A percentile compares a stretch with the other conserved stretches of the same genome.
These are phyloP conservation scores for Alnus glutinosa DNA, from an alignment of 306 rosid species.

Conservation along the genomic window DNA sequence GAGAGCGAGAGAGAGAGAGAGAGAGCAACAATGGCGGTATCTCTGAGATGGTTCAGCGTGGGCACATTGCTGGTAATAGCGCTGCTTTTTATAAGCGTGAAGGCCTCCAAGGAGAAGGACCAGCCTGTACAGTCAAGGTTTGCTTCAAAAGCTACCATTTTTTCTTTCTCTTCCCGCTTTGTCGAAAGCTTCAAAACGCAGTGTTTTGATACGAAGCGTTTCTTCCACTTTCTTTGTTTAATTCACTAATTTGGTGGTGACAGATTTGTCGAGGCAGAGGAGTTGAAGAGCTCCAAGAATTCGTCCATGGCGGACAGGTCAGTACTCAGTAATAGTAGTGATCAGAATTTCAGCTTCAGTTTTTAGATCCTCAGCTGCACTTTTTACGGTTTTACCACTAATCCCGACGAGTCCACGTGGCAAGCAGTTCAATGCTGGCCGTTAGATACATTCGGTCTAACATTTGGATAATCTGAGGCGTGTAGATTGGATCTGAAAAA, in stretches of 20 bases:
- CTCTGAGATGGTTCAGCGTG: conserved; percentile 26
- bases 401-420: conserved; percentile 27
- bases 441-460: conserved; percentile 15
- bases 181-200: not conserved
- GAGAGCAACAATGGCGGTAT: conserved; percentile 52
- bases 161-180: not conserved
- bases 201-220: not conserved
- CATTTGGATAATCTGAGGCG: conserved; percentile 5
- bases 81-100: conserved; percentile 30
- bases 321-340: conserved; percentile 12
- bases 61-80: conserved; percentile 28
- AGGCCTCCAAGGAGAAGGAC: conserved; percentile 29
- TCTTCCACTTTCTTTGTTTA: not conserved
- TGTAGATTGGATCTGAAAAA: conserved; percentile 49
- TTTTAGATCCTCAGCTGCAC: not conserved
- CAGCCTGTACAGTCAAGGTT: conserved; percentile 51
- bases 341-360: conserved; percentile 2
- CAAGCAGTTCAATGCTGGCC: not conserved
- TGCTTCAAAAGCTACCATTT: not conserved
- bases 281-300: conserved; percentile 53
- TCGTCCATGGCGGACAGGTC: conserved; percentile 76
- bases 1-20: conserved; percentile 12
- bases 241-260: not conserved
- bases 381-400: not conserved
- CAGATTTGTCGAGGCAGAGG: conserved; percentile 48